A percentile compares a stretch with the other conserved stretches of the same genome.
Conservation (phyloP, 2,329 filamentous ascomycete species). For the Emmonsia crescens region DNA sequence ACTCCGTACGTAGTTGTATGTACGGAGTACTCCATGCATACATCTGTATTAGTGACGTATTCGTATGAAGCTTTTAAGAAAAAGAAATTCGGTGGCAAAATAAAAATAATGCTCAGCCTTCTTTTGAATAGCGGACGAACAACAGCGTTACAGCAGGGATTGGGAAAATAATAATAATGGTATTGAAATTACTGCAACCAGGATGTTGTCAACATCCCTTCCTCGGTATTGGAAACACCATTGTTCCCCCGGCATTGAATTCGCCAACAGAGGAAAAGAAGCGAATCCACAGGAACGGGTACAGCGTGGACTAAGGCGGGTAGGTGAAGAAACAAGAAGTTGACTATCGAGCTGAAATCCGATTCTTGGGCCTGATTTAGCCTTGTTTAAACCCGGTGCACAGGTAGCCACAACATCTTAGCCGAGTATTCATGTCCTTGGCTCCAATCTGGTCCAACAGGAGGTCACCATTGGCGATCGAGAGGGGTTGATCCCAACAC, state of each 20-base stretch:
- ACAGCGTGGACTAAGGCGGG: not conserved
- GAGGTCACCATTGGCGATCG: not conserved
- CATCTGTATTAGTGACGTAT: not conserved
- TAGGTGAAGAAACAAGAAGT: not conserved
- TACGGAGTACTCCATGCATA: too few relatives aligned
- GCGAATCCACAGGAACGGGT: not conserved
- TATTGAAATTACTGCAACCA: not conserved
- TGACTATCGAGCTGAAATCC: not conserved
- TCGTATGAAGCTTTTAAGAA: not conserved
- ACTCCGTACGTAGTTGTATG: too few relatives aligned
- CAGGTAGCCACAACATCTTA: conserved; percentile 1
- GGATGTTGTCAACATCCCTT: not conserved
- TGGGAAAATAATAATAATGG: not conserved
- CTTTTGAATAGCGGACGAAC: not conserved
- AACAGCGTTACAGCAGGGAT: not conserved
- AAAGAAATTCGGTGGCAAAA: conserved; percentile 1
- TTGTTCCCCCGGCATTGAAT: not conserved
- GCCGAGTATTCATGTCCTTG: not conserved
- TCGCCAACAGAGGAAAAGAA: not conserved
- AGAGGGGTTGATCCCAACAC: not conserved
- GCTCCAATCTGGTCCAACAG: not conserved
- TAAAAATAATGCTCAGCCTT: not conserved
- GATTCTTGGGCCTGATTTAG: not conserved
- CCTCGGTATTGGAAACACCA: not conserved
- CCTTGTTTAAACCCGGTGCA: not conserved